Evolutionary conservation across 257 asterid genomes (phyloP).

Genomic region (Nicotiana benthamiana): DNA sequence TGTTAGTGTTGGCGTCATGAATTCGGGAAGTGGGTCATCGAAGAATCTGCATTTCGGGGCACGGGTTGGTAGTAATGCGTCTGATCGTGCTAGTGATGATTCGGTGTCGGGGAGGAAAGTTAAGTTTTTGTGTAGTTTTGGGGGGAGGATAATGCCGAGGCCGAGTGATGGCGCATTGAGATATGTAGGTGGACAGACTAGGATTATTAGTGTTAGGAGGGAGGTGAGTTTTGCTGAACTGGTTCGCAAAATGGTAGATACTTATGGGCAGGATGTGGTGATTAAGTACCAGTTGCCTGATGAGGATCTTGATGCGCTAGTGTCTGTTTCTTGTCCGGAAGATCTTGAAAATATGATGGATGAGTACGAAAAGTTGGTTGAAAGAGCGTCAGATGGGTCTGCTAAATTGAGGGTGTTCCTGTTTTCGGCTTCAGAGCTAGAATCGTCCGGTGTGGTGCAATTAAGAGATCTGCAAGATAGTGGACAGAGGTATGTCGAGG

Average conservation of each 20-base stretch:
- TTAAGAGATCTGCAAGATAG: constrained; percentile 63
- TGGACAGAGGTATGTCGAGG: constrained; percentile 83
- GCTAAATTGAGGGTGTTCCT: constrained; percentile 86
- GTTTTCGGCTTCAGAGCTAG: constrained; percentile 75
- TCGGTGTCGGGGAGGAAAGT: constrained; percentile 65
- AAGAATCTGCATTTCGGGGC: constrained; percentile 26
- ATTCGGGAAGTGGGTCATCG: constrained; percentile 28
- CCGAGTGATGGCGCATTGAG: constrained; percentile 81
- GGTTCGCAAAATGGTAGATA: constrained; percentile 56
- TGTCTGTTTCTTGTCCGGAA: constrained; percentile 81
- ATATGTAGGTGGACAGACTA: constrained; percentile 95
- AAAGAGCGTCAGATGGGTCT: constrained; percentile 72
- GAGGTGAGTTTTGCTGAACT: constrained; percentile 53
- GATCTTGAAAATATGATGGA: constrained; percentile 99
- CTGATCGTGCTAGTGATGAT: constrained; percentile 64
- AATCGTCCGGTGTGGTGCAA: constrained; percentile 28
- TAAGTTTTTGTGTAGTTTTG: constrained; percentile 89
- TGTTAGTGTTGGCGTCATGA: constrained; percentile 25
- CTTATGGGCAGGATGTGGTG: constrained; percentile 45
- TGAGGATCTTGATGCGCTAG: constrained; percentile 96
- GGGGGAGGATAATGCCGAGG: constrained; percentile 90
- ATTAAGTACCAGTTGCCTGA: constrained; percentile 96
- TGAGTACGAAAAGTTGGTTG: constrained; percentile 72
- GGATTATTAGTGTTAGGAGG: constrained; percentile 70
- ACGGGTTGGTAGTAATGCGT: constrained; percentile 26